Conservation (phyloP, 1,139 yeast species). For the Lodderomyces oxycetoniae region DNA sequence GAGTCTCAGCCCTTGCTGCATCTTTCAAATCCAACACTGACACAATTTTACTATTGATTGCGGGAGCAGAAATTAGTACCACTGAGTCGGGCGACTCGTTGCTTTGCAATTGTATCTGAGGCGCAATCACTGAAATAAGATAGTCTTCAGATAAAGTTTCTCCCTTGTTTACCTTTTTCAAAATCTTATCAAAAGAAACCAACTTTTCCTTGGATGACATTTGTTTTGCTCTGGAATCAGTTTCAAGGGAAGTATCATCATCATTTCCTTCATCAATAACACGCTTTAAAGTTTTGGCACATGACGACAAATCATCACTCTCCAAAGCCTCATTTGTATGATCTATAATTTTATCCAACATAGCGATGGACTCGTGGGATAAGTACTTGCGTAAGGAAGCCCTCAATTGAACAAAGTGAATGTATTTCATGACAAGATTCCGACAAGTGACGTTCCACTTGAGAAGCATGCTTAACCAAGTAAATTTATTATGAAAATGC, state of each 20-base stretch:
- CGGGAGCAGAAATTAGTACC: constrained; percentile 42
- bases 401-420: constrained; percentile 36
- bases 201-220: constrained; percentile 22
- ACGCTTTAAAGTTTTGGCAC: not conserved
- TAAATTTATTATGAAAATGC: constrained; percentile 38
- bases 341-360: constrained; percentile 33
- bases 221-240: constrained; percentile 5
- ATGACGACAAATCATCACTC: constrained; percentile 7
- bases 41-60: constrained; percentile 35
- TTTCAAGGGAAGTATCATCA: not conserved
- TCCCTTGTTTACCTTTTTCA: constrained; percentile 38
- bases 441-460: constrained; percentile 42
- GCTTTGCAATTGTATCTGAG: constrained; percentile 79
- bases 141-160: constrained; percentile 58
- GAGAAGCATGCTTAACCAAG: constrained; percentile 37
- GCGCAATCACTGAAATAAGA: constrained; percentile 68
- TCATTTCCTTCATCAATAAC: constrained; percentile 1
- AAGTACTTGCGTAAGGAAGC: constrained; percentile 28
- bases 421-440: constrained; percentile 32
- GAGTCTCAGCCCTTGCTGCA: constrained; percentile 22
- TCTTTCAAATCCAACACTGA: constrained; percentile 30
- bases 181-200: constrained; percentile 47
- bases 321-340: constrained; percentile 10
- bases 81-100: constrained; percentile 61
- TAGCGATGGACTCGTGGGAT: constrained; percentile 36